These are phyloP conservation scores for Leptodontidium sp. DNA, from an alignment of 2,329 filamentous ascomycete species.

Conservation along the genomic window DNA sequence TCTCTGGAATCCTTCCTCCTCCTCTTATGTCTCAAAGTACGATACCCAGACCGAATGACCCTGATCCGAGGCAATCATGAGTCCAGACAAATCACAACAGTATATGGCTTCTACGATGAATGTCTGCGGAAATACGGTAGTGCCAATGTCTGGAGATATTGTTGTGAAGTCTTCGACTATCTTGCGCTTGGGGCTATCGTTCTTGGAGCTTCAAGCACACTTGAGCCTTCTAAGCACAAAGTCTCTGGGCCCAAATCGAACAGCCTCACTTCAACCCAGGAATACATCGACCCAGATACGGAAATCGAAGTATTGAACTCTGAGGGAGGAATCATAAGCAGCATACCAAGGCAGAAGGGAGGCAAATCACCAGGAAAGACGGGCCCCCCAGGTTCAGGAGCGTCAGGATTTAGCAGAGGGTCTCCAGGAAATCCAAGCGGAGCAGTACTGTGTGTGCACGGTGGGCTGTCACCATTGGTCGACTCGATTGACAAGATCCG, in stretches of 20 bases:
- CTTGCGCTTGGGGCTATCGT: conserved; percentile 97
- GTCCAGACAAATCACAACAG: conserved; percentile 94
- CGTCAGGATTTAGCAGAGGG: conserved; percentile 72
- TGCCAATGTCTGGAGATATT: conserved; percentile 96
- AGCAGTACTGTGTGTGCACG: conserved; percentile 94
- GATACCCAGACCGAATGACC: conserved; percentile 96
- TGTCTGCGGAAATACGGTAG: conserved; percentile 95
- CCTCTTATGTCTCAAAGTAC: conserved; percentile 93
- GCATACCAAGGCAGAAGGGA: conserved; percentile 63
- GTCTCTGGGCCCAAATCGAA: conserved; percentile 55
- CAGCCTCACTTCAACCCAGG: conserved; percentile 55
- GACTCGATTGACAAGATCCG: conserved; percentile 96
- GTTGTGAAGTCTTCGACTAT: conserved; percentile 98
- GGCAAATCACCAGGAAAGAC: conserved; percentile 58
- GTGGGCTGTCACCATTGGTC: conserved; percentile 88
- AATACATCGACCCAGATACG: conserved; percentile 72
- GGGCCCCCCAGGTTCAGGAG: conserved; percentile 81
- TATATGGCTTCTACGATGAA: conserved; percentile 98
- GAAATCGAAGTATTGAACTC: conserved; percentile 95
- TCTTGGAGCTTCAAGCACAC: conserved; percentile 79
- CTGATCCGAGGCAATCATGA: conserved; percentile 96
- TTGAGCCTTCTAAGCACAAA: conserved; percentile 56
- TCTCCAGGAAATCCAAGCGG: conserved; percentile 75
- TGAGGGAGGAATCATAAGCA: conserved; percentile 78
- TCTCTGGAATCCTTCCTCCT: conserved; percentile 96